Evolutionary conservation across 208 protist genomes (phyloP).

Genomic region (Wallacemonas rigidus): DNA sequence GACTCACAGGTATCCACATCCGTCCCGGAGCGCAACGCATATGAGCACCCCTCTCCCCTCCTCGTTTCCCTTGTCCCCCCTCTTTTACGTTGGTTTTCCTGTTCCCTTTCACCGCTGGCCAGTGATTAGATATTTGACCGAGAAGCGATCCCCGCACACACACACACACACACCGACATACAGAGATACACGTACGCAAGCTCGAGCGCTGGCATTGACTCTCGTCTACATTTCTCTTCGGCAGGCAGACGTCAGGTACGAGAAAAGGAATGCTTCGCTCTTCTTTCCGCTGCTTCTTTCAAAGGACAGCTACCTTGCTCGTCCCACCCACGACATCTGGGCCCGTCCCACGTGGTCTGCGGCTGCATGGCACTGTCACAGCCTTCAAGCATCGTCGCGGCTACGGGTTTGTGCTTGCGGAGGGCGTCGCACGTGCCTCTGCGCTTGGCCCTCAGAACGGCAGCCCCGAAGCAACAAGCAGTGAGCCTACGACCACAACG

Average conservation of each 20-base stretch:
- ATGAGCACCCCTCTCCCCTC: too few relatives aligned
- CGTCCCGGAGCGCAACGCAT: too few relatives aligned
- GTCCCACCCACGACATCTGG: not conserved
- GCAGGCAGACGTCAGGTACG: too few relatives aligned
- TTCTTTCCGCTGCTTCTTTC: conserved; percentile 8
- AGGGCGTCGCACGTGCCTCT: conserved; percentile 33
- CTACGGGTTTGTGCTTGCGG: conserved; percentile 77
- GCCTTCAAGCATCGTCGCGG: conserved; percentile 85
- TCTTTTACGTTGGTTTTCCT: too few relatives aligned
- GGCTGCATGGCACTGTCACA: conserved; percentile 72
- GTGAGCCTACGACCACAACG: not conserved
- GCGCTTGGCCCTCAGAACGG: not conserved
- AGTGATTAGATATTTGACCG: too few relatives aligned
- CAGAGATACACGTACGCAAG: not conserved
- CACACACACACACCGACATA: not conserved
- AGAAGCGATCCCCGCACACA: too few relatives aligned
- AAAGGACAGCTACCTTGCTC: not conserved
- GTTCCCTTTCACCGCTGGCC: too few relatives aligned
- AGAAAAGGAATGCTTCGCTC: conserved; percentile 4
- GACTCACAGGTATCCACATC: too few relatives aligned
- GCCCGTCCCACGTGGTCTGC: conserved; percentile 14
- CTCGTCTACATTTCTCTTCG: too few relatives aligned
- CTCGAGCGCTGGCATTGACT: not conserved
- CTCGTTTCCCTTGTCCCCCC: too few relatives aligned
- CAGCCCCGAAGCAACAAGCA: not conserved